Base-by-base conservation (phyloP, 106 monocot species). In the Ottelia alismoides region DNA sequence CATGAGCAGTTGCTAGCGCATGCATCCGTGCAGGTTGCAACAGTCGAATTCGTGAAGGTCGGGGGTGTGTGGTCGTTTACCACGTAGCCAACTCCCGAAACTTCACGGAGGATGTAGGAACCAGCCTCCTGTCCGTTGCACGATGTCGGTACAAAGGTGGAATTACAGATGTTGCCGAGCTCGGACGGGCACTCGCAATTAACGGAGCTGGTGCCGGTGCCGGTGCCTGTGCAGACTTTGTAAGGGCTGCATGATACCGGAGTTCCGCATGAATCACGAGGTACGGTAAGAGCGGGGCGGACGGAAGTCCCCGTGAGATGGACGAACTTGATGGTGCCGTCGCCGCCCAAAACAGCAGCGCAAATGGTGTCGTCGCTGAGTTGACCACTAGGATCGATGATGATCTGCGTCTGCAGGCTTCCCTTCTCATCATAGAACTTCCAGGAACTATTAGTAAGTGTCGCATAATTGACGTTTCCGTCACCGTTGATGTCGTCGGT, bases 1-100 rank as follows among this genome's bases (percentile, higher is more conserved):
- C 85, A 85, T 0, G 85, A 80, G 69, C 85, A 85, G 53, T 85
- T 85, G 1, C n/a, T 53, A 44, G 22, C 22, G 63, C 85, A 85
- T 0, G 76, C 69, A 27, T 47, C 44, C 48, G 53, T 52, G 62
- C 85, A 85, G 25, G 59, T 59, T 3, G 49, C 60, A 10, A 76
- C 50, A 55, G 65, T 80, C 2, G 60, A 32, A 53, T 27, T 23
- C 25, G 60, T 58, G 1, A 50, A 27, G 2, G 2, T 31, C 5
- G 79, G 79, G 0, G 65, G 19, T 22, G 57, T 19, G 16, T 70
- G 76, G 17, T 14, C 30, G 2, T 66, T 79, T 6, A 76, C 85
- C 28, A 80, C 76, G 61, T 85, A 85, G 0, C 85, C 76, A 26
- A 85, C 65, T 7, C 79, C 73, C 52, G 70, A 62, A 19, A 85